A percentile compares a stretch with the other conserved stretches of the same genome.
Evolutionary conservation across 345 rosid species (phyloP).

Genomic region (Populus ilicifolia): DNA sequence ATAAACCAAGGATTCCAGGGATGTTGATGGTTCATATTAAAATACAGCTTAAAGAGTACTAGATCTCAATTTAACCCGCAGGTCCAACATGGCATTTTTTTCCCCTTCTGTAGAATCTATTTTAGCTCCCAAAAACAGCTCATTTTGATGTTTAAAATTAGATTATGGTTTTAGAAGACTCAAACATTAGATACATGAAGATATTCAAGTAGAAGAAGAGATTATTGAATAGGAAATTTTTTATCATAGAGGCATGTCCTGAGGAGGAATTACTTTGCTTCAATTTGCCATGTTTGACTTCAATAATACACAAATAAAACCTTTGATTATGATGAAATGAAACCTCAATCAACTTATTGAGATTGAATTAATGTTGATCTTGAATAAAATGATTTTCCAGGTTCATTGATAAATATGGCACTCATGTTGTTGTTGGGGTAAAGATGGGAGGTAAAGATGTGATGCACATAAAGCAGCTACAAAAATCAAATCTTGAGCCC

Average conservation of each 20-base stretch:
- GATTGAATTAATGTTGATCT: not conserved
- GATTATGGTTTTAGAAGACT: not conserved
- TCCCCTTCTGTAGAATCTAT: not conserved
- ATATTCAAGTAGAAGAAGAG: not conserved
- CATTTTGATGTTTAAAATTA: not conserved
- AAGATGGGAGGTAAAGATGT: constrained; percentile 90
- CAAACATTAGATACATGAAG: not conserved
- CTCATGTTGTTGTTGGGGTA: constrained; percentile 74
- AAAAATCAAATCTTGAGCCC: constrained; percentile 54
- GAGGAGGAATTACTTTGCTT: not conserved
- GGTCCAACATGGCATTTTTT: not conserved
- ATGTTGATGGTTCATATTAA: not conserved
- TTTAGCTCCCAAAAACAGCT: not conserved
- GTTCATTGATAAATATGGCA: constrained; percentile 84
- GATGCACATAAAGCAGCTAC: constrained; percentile 62
- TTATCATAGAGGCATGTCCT: too few species aligned
- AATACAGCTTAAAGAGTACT: not conserved
- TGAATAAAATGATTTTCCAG: constrained; percentile 27
- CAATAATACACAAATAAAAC: too few species aligned
- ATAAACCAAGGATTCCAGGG: not conserved
- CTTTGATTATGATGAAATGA: not conserved
- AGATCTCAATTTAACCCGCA: not conserved
- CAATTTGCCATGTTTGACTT: not conserved
- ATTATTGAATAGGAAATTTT: not conserved
- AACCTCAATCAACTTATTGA: not conserved